Conservation (phyloP, 257 asterid genomes). For the Ilex aquifolium region DNA sequence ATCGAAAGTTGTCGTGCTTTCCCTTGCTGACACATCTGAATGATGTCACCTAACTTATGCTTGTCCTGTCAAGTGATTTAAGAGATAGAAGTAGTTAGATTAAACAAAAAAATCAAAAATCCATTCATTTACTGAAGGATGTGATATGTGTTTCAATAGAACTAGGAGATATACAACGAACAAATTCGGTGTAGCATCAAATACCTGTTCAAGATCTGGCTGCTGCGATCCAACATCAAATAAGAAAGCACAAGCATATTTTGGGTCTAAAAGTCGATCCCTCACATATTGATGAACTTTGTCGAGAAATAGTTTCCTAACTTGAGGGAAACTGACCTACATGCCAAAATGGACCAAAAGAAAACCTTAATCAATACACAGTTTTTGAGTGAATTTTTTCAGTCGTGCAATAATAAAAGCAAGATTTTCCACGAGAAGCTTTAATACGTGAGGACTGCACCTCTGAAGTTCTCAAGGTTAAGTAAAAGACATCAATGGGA, state of each 20-base stretch:
- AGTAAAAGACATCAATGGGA: constrained; percentile 76
- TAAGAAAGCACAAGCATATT: constrained; percentile 85
- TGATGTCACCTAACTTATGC: constrained; percentile 68
- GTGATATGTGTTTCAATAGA: not conserved
- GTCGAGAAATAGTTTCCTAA: constrained; percentile 56
- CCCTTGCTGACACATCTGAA: constrained; percentile 87
- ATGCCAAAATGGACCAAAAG: constrained; percentile 6
- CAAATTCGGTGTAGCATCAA: constrained; percentile 6
- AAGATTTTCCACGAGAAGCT: not conserved
- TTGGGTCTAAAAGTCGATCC: constrained; percentile 87
- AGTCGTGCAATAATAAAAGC: not conserved
- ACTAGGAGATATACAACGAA: not conserved
- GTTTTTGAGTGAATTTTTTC: not conserved
- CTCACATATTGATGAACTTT: constrained; percentile 85
- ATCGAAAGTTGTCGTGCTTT: constrained; percentile 61
- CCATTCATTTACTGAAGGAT: too few relatives aligned
- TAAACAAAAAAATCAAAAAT: not conserved
- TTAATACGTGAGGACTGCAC: constrained; percentile 24
- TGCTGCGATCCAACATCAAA: constrained; percentile 57
- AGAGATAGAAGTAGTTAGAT: constrained; percentile 2
- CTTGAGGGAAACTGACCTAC: constrained; percentile 82
- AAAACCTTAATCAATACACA: not conserved
- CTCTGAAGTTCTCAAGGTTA: constrained; percentile 76
- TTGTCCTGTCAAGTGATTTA: constrained; percentile 58
- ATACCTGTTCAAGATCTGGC: constrained; percentile 69